Evolutionary conservation across 1,284 basidiomycete species (phyloP).

Genomic region (Trichosporon faecale): DNA sequence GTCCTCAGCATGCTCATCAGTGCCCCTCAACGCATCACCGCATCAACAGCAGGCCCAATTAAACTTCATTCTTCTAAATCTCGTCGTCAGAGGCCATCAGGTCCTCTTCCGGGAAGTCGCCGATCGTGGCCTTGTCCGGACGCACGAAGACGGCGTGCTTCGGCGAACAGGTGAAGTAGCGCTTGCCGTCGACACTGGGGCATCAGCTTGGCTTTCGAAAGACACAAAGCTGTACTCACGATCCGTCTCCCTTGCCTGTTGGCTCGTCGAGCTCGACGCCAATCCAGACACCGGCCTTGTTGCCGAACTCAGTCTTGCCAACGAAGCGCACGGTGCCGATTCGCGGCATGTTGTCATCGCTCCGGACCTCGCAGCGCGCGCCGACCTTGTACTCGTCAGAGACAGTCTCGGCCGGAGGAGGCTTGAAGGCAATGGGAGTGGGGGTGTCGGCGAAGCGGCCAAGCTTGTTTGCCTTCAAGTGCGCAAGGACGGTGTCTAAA

Average conservation of each 20-base stretch:
- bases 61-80: constrained; percentile 56
- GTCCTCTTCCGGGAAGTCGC: constrained; percentile 82
- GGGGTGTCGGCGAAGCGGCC: constrained; percentile 71
- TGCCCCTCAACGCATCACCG: neutral
- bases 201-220: neutral
- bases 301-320: constrained; percentile 72
- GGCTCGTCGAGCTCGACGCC: constrained; percentile 97
- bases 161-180: constrained; percentile 75
- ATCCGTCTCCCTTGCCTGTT: constrained; percentile 90
- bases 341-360: constrained; percentile 63
- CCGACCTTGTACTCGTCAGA: constrained; percentile 50
- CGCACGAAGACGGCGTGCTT: constrained; percentile 85
- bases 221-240: constrained; percentile 59
- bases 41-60: neutral
- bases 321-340: constrained; percentile 82
- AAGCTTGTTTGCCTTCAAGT: constrained; percentile 82
- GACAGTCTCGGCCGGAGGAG: constrained; percentile 45
- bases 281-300: constrained; percentile 65
- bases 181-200: constrained; percentile 73
- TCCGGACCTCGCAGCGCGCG: constrained; percentile 72
- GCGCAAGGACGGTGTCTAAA: constrained; percentile 82
- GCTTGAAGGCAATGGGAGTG: constrained; percentile 29
- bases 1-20: constrained; percentile 2
- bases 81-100: constrained; percentile 66
- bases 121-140: constrained; percentile 74